Base-by-base conservation (phyloP, 495 filamentous ascomycete genomes). In the Penicillium egyptiacum region DNA sequence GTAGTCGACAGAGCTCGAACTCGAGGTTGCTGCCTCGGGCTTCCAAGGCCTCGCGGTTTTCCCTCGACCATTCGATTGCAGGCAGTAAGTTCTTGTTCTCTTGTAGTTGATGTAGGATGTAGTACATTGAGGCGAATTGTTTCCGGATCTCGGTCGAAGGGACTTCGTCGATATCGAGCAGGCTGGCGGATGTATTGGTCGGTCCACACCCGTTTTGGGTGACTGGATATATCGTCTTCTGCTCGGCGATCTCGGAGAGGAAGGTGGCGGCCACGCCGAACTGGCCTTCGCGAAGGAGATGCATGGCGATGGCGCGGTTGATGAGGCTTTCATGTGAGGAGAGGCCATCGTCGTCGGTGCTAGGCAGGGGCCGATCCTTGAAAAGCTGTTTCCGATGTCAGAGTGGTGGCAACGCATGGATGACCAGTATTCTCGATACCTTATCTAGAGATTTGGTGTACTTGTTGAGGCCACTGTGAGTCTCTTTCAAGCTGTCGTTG, bases 251-350 rank as follows among this genome's bases (percentile, higher is more conserved):
- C 43, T 96, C 92, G 11, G 74, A 72, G 19, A 92, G 80, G 56
- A 97, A 96, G 4, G 87, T 90, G 5, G 85, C 79, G 3, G 92
- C 92, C 1, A 96, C 93, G 16, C 72, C 77, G 70, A 98, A 98
- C 67, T 96, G 88, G 35, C 94, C 94, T 76, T 98, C 95, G 22
- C 94, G 86, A 17, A 98, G 82, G 14, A 98, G 79, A 69, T 98
- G 94, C 92, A 98, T 96, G 3, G 89, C 90, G 53, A 98, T 94
- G 20, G 94, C 94, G 22, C 92, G 81, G 69, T 98, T 93, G 63
- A 97, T 89, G 10, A 96, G 81, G 35, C 81, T 73, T 5, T 86
- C 77, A 57, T 95, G 86, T 23, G 86, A 81, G 5, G 84, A 85
- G 61, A 96, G 83, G n/a, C 83, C 87, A 69, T 96, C 91, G 66